A percentile compares a stretch with the other conserved stretches of the same genome.
phyloP scores from a whole-genome alignment of 2,329 filamentous ascomycete genomes.

The Calonectria multiphialidica region DNA sequence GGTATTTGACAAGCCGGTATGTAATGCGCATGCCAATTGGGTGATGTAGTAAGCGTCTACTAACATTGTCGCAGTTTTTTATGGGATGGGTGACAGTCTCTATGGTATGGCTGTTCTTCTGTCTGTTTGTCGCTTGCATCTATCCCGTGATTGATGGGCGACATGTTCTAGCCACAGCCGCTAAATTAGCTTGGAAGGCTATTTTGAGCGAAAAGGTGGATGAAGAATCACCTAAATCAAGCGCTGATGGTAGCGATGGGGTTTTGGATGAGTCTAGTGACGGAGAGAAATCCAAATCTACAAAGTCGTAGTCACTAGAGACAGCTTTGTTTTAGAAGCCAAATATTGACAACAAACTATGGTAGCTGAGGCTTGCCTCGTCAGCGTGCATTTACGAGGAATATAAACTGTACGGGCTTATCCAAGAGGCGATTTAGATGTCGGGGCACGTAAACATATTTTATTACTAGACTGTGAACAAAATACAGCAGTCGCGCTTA shows the following conservation, averaged over 20 bases:
- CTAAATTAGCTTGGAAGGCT: conserved; percentile 13
- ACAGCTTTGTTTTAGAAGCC: no score
- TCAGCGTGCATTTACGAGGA: no score
- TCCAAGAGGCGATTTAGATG: no score
- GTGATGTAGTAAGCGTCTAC: background rate
- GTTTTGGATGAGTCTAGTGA: conserved; percentile 2
- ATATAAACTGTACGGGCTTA: no score
- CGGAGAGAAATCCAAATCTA: background rate
- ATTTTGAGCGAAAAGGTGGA: background rate
- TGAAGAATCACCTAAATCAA: background rate
- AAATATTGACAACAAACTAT: no score
- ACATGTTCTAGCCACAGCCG: conserved; percentile 6
- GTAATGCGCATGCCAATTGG: background rate
- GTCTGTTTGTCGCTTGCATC: conserved; percentile 15
- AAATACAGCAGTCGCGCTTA: no score
- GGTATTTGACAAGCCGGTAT: conserved; percentile 19
- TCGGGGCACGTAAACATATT: no score
- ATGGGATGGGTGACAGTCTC: conserved; percentile 22
- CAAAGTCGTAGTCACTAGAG: background rate
- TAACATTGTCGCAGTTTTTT: conserved; percentile 4
- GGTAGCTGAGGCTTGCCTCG: no score
- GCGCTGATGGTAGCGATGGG: background rate
- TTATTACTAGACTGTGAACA: no score
- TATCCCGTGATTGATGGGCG: conserved; percentile 17
- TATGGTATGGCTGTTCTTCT: conserved; percentile 14